These are phyloP conservation scores for Boletus edulis DNA, from an alignment of 768 basidiomycete species.

Conservation along the genomic window DNA sequence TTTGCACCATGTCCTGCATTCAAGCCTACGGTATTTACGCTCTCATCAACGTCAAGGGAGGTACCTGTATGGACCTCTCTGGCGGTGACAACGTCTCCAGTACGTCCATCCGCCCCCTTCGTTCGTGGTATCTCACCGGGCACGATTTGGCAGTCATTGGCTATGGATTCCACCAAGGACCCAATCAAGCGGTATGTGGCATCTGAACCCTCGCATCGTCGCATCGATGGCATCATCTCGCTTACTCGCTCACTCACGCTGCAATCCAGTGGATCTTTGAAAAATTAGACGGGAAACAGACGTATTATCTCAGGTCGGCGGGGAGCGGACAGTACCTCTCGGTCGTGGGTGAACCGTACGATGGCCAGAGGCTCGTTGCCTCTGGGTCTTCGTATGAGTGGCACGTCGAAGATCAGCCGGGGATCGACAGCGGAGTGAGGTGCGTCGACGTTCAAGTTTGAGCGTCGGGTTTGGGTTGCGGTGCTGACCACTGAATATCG, in stretches of 20 bases:
- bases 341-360: conserved; percentile 24
- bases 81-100: conserved; percentile 47
- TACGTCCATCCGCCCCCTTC: conserved; percentile 22
- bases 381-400: conserved; percentile 38
- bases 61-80: conserved; percentile 57
- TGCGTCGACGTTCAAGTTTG: conserved; percentile 21
- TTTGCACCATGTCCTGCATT: conserved; percentile 23
- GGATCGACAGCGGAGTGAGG: conserved; percentile 40
- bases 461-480: too few species aligned
- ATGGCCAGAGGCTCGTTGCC: conserved; percentile 44
- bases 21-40: conserved; percentile 40
- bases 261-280: conserved; percentile 47
- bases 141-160: conserved; percentile 43
- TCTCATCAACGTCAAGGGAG: conserved; percentile 50
- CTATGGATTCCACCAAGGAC: conserved; percentile 38
- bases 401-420: conserved; percentile 48
- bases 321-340: conserved; percentile 42
- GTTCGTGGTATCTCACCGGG: too few species aligned
- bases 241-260: too few species aligned
- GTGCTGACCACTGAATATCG: too few species aligned
- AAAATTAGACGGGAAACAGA: conserved; percentile 12
- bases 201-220: too few species aligned
- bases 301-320: conserved; percentile 43
- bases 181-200: conserved; percentile 47
- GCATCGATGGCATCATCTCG: too few species aligned